Evolutionary conservation across 2,329 filamentous ascomycete genomes (phyloP), one percentile per base, ranked within the genome.

Genomic region (Pseudopithomyces maydicus): DNA sequence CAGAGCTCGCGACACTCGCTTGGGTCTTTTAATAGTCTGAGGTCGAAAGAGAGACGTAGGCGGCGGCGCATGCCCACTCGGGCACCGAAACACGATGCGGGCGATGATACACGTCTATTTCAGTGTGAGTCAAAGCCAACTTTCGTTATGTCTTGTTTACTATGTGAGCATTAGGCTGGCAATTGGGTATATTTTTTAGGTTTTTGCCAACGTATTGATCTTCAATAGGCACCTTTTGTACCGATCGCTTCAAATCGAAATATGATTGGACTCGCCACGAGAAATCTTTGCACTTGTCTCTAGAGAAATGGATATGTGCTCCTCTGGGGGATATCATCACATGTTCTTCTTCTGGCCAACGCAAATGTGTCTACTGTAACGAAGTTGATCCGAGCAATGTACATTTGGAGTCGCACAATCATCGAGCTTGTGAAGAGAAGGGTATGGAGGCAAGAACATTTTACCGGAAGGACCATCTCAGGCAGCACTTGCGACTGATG

Each of bases 401-500:
- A 14, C 86, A 88, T 69, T 68, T 87, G 15, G 84, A 86, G 62
- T 78, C 77, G 7, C 86, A 88, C 74, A 85, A 87, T 61, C 85
- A 85, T 68, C 75, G 76, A 33, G 77, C 84, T 14, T 93, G 90
- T 70, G 85, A 86, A 60, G 89, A 92, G 67, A 85, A 89, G 68
- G 83, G 83, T 3, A 61, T 82, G 1, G 81, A 85, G 54, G 88
- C 90, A 63, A 82, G 85, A 35, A 87, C 84, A 0, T 88, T 87
- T 68, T 87, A 85, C 65, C 78, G 85, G 23, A 87, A 87, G 69
- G 85, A 88, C 64, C 85, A 88, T 65, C 77, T 88, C 12, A 81
- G 84, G 48, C 85, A 88, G 64, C 85, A 88, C 68, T 72, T 87
- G 32, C 79, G 84, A 35, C 74, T 87, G 52, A 85, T 87, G 79